Evolutionary conservation across 306 rosid genomes (phyloP).

Genomic region (Gynostemma pentaphyllum): DNA sequence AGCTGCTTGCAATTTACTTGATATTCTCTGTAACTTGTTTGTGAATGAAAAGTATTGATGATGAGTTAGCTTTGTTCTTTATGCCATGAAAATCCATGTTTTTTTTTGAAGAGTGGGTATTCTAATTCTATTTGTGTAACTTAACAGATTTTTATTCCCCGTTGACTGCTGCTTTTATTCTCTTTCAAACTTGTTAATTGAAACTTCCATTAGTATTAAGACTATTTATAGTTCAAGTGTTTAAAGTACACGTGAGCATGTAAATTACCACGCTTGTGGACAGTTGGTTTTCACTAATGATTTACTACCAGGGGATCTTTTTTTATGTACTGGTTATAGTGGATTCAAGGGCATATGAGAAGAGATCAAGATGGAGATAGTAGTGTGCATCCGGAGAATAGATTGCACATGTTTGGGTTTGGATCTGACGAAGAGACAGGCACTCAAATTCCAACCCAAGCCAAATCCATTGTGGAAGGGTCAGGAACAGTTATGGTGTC

Average conservation of each 20-base stretch:
- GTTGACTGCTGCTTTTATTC: slow-evolving; percentile 1
- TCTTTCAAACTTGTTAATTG: background rate
- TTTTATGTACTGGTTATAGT: slow-evolving; percentile 76
- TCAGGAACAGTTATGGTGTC: slow-evolving; percentile 45
- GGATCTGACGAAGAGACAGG: slow-evolving; percentile 65
- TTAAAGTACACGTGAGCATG: slow-evolving; percentile 3
- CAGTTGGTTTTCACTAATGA: slow-evolving; percentile 80
- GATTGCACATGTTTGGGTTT: slow-evolving; percentile 43
- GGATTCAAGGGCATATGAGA: slow-evolving; percentile 42
- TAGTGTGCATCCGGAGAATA: slow-evolving; percentile 22
- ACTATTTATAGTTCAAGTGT: background rate
- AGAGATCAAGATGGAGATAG: slow-evolving; percentile 29
- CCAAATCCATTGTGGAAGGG: slow-evolving; percentile 73
- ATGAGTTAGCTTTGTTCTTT: background rate
- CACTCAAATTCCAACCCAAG: slow-evolving; percentile 72
- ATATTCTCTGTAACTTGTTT: background rate
- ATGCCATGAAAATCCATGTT: background rate
- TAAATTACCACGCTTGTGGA: slow-evolving; percentile 33
- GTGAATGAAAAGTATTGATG: background rate
- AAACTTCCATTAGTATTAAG: background rate
- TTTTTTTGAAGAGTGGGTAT: background rate
- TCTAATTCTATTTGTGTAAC: background rate
- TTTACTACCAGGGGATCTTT: slow-evolving; percentile 78
- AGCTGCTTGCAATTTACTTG: background rate
- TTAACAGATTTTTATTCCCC: background rate